Evolutionary conservation across 2,329 filamentous ascomycete species (phyloP).

Genomic region (Monosporascus sp.): DNA sequence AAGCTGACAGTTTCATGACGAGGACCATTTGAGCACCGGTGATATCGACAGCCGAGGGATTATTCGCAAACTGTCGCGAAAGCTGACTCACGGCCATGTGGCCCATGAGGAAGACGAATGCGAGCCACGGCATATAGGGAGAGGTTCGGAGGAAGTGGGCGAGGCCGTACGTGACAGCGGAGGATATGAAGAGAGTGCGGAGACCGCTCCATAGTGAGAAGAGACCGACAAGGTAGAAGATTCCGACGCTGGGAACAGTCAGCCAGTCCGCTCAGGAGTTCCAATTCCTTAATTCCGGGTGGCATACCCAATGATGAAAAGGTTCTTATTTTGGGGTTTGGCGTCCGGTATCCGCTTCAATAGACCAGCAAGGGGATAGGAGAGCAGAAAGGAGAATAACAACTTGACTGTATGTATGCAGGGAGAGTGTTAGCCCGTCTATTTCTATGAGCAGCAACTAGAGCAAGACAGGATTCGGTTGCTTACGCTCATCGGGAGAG

Average conservation of each 20-base stretch:
- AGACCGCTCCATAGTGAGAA: conserved; percentile 89
- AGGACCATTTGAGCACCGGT: conserved; percentile 97
- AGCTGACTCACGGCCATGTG: conserved; percentile 93
- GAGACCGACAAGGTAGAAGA: conserved; percentile 90
- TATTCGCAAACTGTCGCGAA: conserved; percentile 64
- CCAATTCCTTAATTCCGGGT: neutral
- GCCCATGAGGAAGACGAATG: conserved; percentile 88
- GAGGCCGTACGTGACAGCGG: conserved; percentile 75
- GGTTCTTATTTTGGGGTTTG: conserved; percentile 78
- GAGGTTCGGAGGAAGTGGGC: conserved; percentile 72
- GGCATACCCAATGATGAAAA: conserved; percentile 71
- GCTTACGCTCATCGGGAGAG: conserved; percentile 42
- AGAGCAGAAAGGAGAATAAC: conserved; percentile 81
- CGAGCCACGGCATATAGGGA: conserved; percentile 96
- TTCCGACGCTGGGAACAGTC: conserved; percentile 15
- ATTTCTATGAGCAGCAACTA: neutral
- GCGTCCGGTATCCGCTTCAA: conserved; percentile 87
- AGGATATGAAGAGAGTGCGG: conserved; percentile 71
- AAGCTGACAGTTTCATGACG: conserved; percentile 94
- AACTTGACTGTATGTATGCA: conserved; percentile 69
- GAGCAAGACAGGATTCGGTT: neutral
- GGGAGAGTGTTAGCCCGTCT: no score
- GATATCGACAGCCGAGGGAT: conserved; percentile 70
- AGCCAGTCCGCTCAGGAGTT: conserved; percentile 6
- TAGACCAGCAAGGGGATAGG: conserved; percentile 82